Percentiles rank a stretch among this genome's conserved stretches.
Conservation (phyloP, 169 alveolate genomes). For the Plasmodium yoelii region DNA sequence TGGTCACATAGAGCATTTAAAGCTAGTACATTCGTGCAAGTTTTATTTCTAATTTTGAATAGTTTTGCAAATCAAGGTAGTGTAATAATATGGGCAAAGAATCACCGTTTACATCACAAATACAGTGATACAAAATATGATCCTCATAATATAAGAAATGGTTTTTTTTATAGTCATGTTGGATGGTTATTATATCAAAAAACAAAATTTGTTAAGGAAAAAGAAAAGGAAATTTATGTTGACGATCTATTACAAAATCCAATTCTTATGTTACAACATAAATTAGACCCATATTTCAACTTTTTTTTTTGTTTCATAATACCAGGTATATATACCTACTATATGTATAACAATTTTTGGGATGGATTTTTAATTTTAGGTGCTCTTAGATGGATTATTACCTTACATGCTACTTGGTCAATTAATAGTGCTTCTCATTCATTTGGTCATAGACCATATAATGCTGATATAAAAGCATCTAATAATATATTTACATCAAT, state of each 20-base stretch:
- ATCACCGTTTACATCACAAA: slow-evolving; percentile 89
- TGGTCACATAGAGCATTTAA: slow-evolving; percentile 91
- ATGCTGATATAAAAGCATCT: slow-evolving; percentile 76
- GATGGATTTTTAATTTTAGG: slow-evolving; percentile 86
- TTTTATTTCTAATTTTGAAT: slow-evolving; percentile 83
- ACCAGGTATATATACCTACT: slow-evolving; percentile 84
- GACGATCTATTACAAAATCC: slow-evolving; percentile 79
- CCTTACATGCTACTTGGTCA: slow-evolving; percentile 89
- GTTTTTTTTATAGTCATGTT: slow-evolving; percentile 89
- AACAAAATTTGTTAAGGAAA: slow-evolving; percentile 76
- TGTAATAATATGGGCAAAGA: slow-evolving; percentile 88
- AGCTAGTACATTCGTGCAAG: slow-evolving; percentile 83
- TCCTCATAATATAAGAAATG: slow-evolving; percentile 88
- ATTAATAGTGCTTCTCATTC: slow-evolving; percentile 89
- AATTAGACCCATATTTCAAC: slow-evolving; percentile 88
- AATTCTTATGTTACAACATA: slow-evolving; percentile 76
- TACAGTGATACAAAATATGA: slow-evolving; percentile 87
- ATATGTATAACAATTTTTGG: slow-evolving; percentile 83
- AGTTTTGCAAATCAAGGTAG: slow-evolving; percentile 89
- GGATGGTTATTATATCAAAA: slow-evolving; percentile 90
- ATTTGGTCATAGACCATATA: slow-evolving; percentile 86
- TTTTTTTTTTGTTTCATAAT: slow-evolving; percentile 84
- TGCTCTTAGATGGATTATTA: slow-evolving; percentile 83
- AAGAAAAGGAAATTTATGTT: slow-evolving; percentile 79
- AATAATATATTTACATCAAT: slow-evolving; percentile 83